Evolutionary conservation across 2,329 filamentous ascomycete genomes (phyloP), one percentile per base, ranked within the genome.

Genomic region (Chaetomium sp.): DNA sequence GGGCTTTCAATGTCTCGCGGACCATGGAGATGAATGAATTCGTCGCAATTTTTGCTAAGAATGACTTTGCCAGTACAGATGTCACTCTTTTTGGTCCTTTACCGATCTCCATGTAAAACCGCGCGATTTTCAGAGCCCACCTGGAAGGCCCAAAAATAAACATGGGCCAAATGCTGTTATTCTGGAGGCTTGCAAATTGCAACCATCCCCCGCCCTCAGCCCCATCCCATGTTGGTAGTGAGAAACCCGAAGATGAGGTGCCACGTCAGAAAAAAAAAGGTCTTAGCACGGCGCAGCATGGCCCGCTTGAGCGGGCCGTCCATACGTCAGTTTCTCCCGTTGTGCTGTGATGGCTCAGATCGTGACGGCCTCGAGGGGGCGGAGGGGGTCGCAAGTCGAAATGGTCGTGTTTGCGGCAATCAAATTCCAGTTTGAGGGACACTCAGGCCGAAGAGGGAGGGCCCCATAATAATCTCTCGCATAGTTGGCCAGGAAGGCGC

Each of bases 251-350:
- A 25, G 13, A 45, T 57, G 42, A 45, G 57, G 33, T 54, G 49
- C 58, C 58, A 60, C 49, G 58, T 54, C 58, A 60, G 23, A 60
- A 3, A 60, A 31, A 21, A 6, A 53, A 29, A 49, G 45, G 45
- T 23, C 31, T 55, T 9, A 33, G 53, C 8, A 38, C 25, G 50
- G 19, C 13, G 16, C 50, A 19, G 50, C 50, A 13, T 27, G 31
- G 31, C 27, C 16, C 38, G 19, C n/a, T 42, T 42, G 38, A 42
- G 38, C 16, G 5, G 38, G 13, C 38, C 16, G 13, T 42, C 38
- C 6, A 42, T 42, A 42, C 38, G 38, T 19, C 16, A 42, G 38
- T 16, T n/a, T 42, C 19, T 29, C 27, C 27, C 27, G 27, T 42
- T n/a, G 16, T 19, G 13, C 13, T 42, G 13, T n/a, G 38, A 42